Evolutionary conservation across 2,329 filamentous ascomycete species (phyloP).

Genomic region (Drechslera avenae): DNA sequence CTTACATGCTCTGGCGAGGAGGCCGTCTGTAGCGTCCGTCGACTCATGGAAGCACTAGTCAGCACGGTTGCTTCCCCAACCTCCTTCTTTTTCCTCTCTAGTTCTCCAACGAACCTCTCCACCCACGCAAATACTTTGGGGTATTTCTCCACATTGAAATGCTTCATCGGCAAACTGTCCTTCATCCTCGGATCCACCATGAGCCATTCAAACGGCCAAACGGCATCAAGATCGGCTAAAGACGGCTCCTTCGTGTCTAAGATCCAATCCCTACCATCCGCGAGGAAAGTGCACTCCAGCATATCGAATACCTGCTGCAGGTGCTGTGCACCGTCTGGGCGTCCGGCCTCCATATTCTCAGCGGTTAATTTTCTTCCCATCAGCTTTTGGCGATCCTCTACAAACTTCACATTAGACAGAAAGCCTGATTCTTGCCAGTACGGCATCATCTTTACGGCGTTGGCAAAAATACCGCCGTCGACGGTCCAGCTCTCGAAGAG

Average conservation of each 20-base stretch:
- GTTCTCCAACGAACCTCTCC: slow-evolving; percentile 60
- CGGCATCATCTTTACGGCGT: slow-evolving; percentile 63
- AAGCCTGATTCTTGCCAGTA: slow-evolving; percentile 57
- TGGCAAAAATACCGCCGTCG: slow-evolving; percentile 63
- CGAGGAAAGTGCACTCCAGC: slow-evolving; percentile 66
- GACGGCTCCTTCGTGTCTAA: slow-evolving; percentile 58
- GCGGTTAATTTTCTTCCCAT: slow-evolving; percentile 51
- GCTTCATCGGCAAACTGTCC: slow-evolving; percentile 59
- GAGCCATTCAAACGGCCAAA: slow-evolving; percentile 73
- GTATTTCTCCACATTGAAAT: slow-evolving; percentile 59
- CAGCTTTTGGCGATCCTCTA: slow-evolving; percentile 60
- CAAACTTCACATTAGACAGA: slow-evolving; percentile 63
- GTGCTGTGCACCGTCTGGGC: slow-evolving; percentile 63
- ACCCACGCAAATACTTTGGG: slow-evolving; percentile 70
- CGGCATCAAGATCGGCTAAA: slow-evolving; percentile 70
- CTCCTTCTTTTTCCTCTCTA: slow-evolving; percentile 50
- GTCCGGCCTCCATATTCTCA: slow-evolving; percentile 48
- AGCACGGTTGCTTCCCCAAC: slow-evolving; percentile 51
- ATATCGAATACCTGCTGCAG: slow-evolving; percentile 61
- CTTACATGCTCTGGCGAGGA: slow-evolving; percentile 51
- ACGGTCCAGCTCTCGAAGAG: slow-evolving; percentile 63
- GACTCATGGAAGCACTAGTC: slow-evolving; percentile 41
- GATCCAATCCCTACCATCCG: slow-evolving; percentile 70
- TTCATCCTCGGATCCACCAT: slow-evolving; percentile 50
- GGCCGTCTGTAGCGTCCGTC: slow-evolving; percentile 53